Conservation (phyloP, 345 rosid genomes). For the Adansonia digitata region DNA sequence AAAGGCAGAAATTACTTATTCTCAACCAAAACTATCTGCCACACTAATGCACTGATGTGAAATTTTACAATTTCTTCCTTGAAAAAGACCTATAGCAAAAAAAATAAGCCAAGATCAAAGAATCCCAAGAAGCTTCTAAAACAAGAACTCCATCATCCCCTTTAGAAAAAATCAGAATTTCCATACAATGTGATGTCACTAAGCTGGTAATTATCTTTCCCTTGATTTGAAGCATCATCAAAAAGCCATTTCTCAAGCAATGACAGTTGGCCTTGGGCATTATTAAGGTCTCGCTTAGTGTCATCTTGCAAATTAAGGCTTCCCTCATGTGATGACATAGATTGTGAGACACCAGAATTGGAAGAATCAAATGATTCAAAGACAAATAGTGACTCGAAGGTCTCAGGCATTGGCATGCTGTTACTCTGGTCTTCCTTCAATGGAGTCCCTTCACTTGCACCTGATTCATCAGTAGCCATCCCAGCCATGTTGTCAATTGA, state of each 20-base stretch:
- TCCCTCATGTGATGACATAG: slow-evolving; percentile 36
- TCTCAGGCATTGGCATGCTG: slow-evolving; percentile 24
- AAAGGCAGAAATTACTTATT: not conserved
- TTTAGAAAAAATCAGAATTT: slow-evolving; percentile 36
- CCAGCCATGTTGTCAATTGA: slow-evolving; percentile 16
- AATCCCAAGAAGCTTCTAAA: slow-evolving; percentile 9
- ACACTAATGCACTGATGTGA: not conserved
- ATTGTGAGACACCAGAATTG: slow-evolving; percentile 40
- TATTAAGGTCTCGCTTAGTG: slow-evolving; percentile 31
- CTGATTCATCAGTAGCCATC: slow-evolving; percentile 8
- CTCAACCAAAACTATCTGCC: not conserved
- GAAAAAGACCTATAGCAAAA: no score
- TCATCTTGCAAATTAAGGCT: slow-evolving; percentile 42
- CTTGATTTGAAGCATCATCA: slow-evolving; percentile 48
- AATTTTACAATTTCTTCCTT: slow-evolving; percentile 3
- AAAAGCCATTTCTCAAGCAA: slow-evolving; percentile 69
- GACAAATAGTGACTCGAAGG: slow-evolving; percentile 39
- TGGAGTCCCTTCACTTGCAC: slow-evolving; percentile 25
- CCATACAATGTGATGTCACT: not conserved
- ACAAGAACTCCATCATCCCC: slow-evolving; percentile 1
- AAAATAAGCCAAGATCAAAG: slow-evolving; percentile 14
- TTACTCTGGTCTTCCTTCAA: slow-evolving; percentile 19
- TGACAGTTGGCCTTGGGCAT: slow-evolving; percentile 38
- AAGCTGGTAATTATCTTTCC: slow-evolving; percentile 22
- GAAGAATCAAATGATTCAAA: slow-evolving; percentile 46